Evolutionary conservation across 257 asterid genomes (phyloP).

Genomic region (Agastache rugosa): DNA sequence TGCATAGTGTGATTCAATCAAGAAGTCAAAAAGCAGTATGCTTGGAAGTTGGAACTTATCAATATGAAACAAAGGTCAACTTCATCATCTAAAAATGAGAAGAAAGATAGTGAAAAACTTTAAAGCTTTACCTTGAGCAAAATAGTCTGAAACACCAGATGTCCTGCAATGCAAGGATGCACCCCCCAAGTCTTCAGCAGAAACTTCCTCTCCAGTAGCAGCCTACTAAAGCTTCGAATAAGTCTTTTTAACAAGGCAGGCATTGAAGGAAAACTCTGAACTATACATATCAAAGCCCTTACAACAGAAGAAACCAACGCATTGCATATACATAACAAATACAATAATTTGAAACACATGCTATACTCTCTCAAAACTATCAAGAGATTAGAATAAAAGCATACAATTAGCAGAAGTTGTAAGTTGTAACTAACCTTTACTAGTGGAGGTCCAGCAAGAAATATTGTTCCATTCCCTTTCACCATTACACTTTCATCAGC

Average conservation of each 20-base stretch:
- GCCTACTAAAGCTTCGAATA: slow-evolving; percentile 66
- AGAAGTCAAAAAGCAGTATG: slow-evolving; percentile 31
- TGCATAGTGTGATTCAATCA: slow-evolving; percentile 26
- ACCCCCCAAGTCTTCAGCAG: slow-evolving; percentile 98
- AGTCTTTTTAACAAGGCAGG: slow-evolving; percentile 32
- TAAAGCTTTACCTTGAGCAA: slow-evolving; percentile 77
- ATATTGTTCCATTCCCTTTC: slow-evolving; percentile 95
- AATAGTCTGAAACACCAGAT: slow-evolving; percentile 96
- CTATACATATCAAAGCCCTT: not conserved
- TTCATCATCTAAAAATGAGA: not conserved
- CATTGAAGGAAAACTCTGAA: slow-evolving; percentile 5
- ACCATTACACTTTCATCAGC: slow-evolving; percentile 99
- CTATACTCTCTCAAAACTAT: slow-evolving; percentile 6
- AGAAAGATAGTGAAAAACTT: slow-evolving; percentile 2
- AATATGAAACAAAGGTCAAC: slow-evolving; percentile 14
- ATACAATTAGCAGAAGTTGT: not conserved
- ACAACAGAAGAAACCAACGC: slow-evolving; percentile 26
- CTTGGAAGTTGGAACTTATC: slow-evolving; percentile 21
- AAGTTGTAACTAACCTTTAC: slow-evolving; percentile 73
- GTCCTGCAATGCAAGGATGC: slow-evolving; percentile 94
- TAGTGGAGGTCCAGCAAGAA: slow-evolving; percentile 99
- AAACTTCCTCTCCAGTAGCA: slow-evolving; percentile 97
- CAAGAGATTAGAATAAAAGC: not conserved
- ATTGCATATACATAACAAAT: slow-evolving; percentile 4
- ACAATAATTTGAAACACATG: slow-evolving; percentile 3